Percentiles rank a stretch among this genome's conserved stretches.
Evolutionary conservation across 2,329 filamentous ascomycete species (phyloP).

Genomic region (Aspergillus quadrilineatus): DNA sequence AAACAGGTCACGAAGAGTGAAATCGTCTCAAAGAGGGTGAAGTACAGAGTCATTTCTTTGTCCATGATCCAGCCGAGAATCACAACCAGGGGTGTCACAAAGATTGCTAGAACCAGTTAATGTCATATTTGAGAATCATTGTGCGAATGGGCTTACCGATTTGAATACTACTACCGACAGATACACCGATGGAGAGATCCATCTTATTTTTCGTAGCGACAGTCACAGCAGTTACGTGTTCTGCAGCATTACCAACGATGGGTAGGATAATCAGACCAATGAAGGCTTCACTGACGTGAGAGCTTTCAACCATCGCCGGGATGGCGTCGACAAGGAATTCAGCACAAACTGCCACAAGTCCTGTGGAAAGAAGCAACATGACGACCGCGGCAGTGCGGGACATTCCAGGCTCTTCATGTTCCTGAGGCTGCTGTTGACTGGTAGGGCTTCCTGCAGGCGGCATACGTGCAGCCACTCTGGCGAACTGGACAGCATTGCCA

Average conservation of each 20-base stretch:
- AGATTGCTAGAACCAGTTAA: constrained; percentile 54
- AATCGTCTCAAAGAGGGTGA: constrained; percentile 63
- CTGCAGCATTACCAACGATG: constrained; percentile 77
- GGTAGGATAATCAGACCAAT: constrained; percentile 73
- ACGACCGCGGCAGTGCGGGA: constrained; percentile 58
- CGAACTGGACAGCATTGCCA: constrained; percentile 37
- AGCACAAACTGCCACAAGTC: constrained; percentile 60
- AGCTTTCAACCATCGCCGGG: constrained; percentile 61
- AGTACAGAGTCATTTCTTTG: constrained; percentile 66
- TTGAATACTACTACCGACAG: constrained; percentile 77
- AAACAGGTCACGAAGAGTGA: constrained; percentile 80
- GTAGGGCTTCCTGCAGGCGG: constrained; percentile 19
- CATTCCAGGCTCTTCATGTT: constrained; percentile 40
- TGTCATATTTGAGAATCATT: too few relatives aligned
- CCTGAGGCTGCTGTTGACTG: constrained; percentile 16
- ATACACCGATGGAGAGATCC: constrained; percentile 78
- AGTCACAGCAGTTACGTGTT: constrained; percentile 77
- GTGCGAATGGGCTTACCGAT: constrained; percentile 46
- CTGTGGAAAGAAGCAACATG: constrained; percentile 55
- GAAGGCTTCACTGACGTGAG: constrained; percentile 67
- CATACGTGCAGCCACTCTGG: constrained; percentile 32
- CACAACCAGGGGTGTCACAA: constrained; percentile 73
- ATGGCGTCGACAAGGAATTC: constrained; percentile 77
- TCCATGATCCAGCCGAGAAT: constrained; percentile 77
- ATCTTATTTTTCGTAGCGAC: constrained; percentile 83